These are phyloP conservation scores for Mycena epipterygia DNA, from an alignment of 768 basidiomycete genomes.

Conservation along the genomic window DNA sequence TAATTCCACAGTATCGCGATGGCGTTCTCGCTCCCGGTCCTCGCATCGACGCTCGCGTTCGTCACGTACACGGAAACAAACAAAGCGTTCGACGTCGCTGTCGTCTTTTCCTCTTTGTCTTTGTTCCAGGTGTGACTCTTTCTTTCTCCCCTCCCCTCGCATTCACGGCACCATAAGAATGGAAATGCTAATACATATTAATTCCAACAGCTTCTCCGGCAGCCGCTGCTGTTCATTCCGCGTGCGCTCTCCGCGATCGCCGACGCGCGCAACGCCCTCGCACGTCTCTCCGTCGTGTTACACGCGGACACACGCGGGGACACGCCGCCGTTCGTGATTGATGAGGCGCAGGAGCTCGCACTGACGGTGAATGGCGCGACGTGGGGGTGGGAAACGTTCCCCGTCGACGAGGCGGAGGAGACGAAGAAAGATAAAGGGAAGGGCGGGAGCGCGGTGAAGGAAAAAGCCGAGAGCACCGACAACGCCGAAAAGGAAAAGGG, in stretches of 20 bases:
- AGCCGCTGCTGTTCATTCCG: constrained; percentile 78
- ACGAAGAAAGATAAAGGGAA: not conserved
- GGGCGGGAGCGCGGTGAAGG: not conserved
- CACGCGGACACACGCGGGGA: constrained; percentile 64
- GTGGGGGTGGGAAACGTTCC: constrained; percentile 71
- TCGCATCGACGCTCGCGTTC: constrained; percentile 77
- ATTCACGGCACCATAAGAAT: too few relatives aligned
- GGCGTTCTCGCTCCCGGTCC: constrained; percentile 70
- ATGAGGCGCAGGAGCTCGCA: constrained; percentile 61
- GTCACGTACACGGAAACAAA: constrained; percentile 73
- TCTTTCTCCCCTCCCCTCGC: too few relatives aligned
- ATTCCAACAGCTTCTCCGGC: constrained; percentile 77
- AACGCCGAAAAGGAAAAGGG: not conserved
- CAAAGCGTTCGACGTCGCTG: constrained; percentile 69
- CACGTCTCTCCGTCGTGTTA: constrained; percentile 66
- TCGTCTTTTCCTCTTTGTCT: constrained; percentile 65
- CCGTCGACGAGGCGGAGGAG: not conserved
- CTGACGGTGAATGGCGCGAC: constrained; percentile 64
- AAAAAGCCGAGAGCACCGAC: too few relatives aligned
- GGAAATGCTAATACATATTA: too few relatives aligned
- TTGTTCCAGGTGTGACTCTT: constrained; percentile 51
- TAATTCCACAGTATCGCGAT: constrained; percentile 60
- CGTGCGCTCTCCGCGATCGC: constrained; percentile 72
- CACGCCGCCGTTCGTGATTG: constrained; percentile 54
- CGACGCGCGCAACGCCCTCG: constrained; percentile 75